Conservation (phyloP, 202 grass and related monocot species). For the Cymbopogon flexuosus region DNA sequence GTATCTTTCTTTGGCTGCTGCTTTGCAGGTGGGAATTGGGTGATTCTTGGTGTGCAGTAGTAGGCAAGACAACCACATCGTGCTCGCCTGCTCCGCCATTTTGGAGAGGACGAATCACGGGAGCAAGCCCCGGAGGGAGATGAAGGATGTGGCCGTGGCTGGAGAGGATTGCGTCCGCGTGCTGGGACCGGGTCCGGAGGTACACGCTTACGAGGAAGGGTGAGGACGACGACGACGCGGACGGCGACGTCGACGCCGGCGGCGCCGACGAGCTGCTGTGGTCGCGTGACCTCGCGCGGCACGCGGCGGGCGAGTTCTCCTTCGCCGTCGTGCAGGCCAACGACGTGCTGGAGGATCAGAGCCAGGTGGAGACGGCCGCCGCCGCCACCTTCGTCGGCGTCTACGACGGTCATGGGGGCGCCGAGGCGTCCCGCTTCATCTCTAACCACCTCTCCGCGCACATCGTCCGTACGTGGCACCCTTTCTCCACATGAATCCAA, state of each 20-base stretch:
- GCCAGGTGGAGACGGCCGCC: constrained; percentile 78
- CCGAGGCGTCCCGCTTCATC: constrained; percentile 85
- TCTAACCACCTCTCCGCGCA: constrained; percentile 76
- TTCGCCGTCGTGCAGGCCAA: constrained; percentile 95
- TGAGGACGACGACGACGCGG: constrained; percentile 39
- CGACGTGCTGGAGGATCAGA: constrained; percentile 87
- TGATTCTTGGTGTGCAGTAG: neutral
- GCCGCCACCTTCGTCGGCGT: constrained; percentile 80
- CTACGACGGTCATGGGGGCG: constrained; percentile 93
- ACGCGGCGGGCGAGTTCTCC: constrained; percentile 78
- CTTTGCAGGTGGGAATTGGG: constrained; percentile 20
- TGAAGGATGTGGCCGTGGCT: constrained; percentile 96
- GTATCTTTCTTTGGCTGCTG: neutral
- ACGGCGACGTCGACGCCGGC: constrained; percentile 26
- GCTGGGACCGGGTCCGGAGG: constrained; percentile 81
- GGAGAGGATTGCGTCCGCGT: constrained; percentile 72
- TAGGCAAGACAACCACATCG: neutral
- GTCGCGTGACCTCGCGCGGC: constrained; percentile 67
- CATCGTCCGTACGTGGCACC: constrained; percentile 64
- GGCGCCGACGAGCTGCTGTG: constrained; percentile 59
- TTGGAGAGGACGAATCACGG: neutral
- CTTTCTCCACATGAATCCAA: neutral
- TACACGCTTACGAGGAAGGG: constrained; percentile 82
- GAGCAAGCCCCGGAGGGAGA: constrained; percentile 48
- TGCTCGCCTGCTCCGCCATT: neutral